These are phyloP conservation scores for Gossypium laxum DNA, from an alignment of 441 rosid genomes.

Conservation along the genomic window DNA sequence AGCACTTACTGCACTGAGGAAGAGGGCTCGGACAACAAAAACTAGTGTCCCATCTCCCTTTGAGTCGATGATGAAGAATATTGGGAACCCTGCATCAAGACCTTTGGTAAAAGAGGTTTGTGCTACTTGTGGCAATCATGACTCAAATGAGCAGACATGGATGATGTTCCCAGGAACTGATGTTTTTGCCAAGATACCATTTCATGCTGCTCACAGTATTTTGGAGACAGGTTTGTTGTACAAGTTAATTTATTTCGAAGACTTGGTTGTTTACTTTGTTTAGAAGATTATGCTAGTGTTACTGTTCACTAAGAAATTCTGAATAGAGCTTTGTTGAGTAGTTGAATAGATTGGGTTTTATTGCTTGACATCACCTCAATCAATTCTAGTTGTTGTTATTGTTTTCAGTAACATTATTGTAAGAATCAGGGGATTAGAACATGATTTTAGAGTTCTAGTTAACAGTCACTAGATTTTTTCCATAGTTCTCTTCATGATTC, in stretches of 20 bases:
- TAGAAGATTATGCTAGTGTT: not conserved
- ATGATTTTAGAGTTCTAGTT: not conserved
- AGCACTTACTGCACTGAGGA: constrained; percentile 69
- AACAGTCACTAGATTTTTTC: not conserved
- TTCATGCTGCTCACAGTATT: constrained; percentile 69
- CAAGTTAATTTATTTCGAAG: not conserved
- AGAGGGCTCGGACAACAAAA: constrained; percentile 64
- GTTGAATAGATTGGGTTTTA: constrained; percentile 4
- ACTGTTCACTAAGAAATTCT: not conserved
- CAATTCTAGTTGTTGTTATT: not conserved
- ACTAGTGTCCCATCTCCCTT: constrained; percentile 56
- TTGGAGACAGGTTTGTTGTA: constrained; percentile 51
- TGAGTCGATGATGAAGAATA: constrained; percentile 59
- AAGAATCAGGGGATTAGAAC: not conserved
- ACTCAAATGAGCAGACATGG: constrained; percentile 58
- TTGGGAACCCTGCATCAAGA: constrained; percentile 31
- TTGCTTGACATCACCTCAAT: not conserved
- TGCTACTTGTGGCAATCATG: constrained; percentile 60
- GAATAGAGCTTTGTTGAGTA: not conserved
- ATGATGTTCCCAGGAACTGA: constrained; percentile 72
- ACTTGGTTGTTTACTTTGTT: not conserved
- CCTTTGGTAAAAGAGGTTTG: constrained; percentile 70
- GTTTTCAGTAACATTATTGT: not conserved
- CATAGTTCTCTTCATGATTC: not conserved
- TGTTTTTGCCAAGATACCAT: constrained; percentile 51